A percentile compares a stretch with the other conserved stretches of the same genome.
These are phyloP conservation scores for Pichia exigua DNA, from an alignment of 805 yeast species.

Conservation along the genomic window DNA sequence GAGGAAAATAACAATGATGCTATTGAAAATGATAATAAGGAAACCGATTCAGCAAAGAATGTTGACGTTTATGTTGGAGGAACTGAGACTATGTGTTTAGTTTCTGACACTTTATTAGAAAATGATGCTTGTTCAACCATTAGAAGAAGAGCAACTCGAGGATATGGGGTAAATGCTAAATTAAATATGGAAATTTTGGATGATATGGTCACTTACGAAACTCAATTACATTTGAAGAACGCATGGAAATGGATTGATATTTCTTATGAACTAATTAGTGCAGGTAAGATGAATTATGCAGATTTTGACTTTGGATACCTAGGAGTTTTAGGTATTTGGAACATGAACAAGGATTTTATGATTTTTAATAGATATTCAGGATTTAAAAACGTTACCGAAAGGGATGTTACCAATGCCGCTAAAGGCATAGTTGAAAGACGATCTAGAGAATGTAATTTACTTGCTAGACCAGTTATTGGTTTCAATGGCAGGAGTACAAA, in stretches of 20 bases:
- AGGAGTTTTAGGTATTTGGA: constrained; percentile 90
- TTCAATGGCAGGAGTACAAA: constrained; percentile 40
- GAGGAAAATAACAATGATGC: not conserved
- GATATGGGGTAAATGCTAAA: constrained; percentile 65
- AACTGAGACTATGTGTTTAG: constrained; percentile 12
- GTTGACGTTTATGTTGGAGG: constrained; percentile 22
- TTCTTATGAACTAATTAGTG: constrained; percentile 55
- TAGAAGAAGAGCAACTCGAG: constrained; percentile 59
- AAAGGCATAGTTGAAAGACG: constrained; percentile 38
- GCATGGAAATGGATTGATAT: constrained; percentile 90
- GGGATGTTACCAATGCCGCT: constrained; percentile 42
- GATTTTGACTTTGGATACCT: constrained; percentile 76
- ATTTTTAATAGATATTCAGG: constrained; percentile 35
- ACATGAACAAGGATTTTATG: constrained; percentile 47
- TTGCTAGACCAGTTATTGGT: constrained; percentile 35
- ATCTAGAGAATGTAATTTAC: constrained; percentile 37
- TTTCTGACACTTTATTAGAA: constrained; percentile 34
- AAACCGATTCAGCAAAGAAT: not conserved
- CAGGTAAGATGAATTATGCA: constrained; percentile 60
- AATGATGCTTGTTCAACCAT: constrained; percentile 72
- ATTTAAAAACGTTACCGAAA: constrained; percentile 27
- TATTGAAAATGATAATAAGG: constrained; percentile 1
- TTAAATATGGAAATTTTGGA: constrained; percentile 55
- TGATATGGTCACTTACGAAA: constrained; percentile 40
- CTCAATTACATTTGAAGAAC: constrained; percentile 53